Evolutionary conservation across 1,284 basidiomycete species (phyloP).

Genomic region (Pseudozyma hubeiensis): DNA sequence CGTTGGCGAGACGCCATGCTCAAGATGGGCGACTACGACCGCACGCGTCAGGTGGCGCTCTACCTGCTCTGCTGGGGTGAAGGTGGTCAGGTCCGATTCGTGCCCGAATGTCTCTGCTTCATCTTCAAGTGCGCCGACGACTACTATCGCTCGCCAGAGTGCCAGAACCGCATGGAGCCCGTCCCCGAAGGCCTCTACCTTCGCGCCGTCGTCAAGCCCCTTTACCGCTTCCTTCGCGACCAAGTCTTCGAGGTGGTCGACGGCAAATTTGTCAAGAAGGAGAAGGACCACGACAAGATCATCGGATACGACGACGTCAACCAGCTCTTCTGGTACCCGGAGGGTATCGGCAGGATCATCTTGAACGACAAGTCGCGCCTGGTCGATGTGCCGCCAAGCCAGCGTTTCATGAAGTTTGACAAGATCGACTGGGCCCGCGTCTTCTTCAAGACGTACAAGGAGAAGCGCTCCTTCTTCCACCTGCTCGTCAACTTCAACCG

Average conservation of each 20-base stretch:
- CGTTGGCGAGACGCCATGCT: slow-evolving; percentile 98
- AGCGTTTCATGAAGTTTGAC: slow-evolving; percentile 69
- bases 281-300: slow-evolving; percentile 91
- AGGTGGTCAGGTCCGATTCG: slow-evolving; percentile 97
- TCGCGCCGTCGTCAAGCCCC: slow-evolving; percentile 87
- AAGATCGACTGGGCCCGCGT: slow-evolving; percentile 68
- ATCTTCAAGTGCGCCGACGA: slow-evolving; percentile 99
- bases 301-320: slow-evolving; percentile 99
- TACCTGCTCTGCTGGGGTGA: slow-evolving; percentile 98
- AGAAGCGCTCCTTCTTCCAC: slow-evolving; percentile 68
- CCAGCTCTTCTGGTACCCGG: slow-evolving; percentile 99
- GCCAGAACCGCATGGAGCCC: slow-evolving; percentile 90
- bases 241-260: slow-evolving; percentile 97
- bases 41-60: slow-evolving; percentile 93
- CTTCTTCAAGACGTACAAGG: slow-evolving; percentile 69
- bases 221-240: slow-evolving; percentile 97
- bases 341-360: slow-evolving; percentile 92
- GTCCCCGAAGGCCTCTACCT: slow-evolving; percentile 96
- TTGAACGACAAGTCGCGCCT: slow-evolving; percentile 84
- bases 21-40: slow-evolving; percentile 98
- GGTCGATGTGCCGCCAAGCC: slow-evolving; percentile 67
- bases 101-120: slow-evolving; percentile 96
- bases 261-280: slow-evolving; percentile 89
- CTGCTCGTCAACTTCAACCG: slow-evolving; percentile 69
- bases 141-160: slow-evolving; percentile 99